phyloP scores from a whole-genome alignment of 2,329 filamentous ascomycete species.

The Achaetomium macrosporum region DNA sequence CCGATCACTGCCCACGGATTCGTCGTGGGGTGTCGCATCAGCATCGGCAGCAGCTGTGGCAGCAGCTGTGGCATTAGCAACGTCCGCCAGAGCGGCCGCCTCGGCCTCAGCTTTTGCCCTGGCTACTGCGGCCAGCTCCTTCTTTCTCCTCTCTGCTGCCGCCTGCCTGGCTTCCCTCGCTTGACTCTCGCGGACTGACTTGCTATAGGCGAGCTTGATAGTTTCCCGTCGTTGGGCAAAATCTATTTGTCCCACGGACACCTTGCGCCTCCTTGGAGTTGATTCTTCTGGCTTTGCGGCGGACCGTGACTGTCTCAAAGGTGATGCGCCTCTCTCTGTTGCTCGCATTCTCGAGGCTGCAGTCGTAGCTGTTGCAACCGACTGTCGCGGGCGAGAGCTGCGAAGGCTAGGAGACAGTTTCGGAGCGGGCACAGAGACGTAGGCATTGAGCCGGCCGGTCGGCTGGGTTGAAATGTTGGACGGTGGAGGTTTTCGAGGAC shows the following conservation, averaged over 20 bases:
- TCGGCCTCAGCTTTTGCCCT: slow-evolving; percentile 37
- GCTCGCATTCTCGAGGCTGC: slow-evolving; percentile 62
- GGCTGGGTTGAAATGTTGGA: slow-evolving; percentile 40
- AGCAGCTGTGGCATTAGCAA: slow-evolving; percentile 20
- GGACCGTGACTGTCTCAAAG: slow-evolving; percentile 32
- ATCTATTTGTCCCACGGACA: slow-evolving; percentile 69
- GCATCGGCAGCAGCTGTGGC: slow-evolving; percentile 2
- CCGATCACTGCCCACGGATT: background rate
- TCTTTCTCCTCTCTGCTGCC: slow-evolving; percentile 48
- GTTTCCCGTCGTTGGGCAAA: slow-evolving; percentile 76
- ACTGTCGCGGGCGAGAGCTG: slow-evolving; percentile 75
- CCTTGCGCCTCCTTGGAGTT: slow-evolving; percentile 43
- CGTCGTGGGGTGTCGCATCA: slow-evolving; percentile 2
- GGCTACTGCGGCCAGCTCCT: slow-evolving; percentile 44
- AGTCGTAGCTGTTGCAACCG: slow-evolving; percentile 70
- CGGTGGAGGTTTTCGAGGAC: slow-evolving; percentile 36
- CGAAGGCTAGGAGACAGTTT: slow-evolving; percentile 73
- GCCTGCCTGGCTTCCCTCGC: slow-evolving; percentile 50
- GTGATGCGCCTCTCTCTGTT: slow-evolving; percentile 49
- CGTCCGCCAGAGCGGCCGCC: slow-evolving; percentile 28
- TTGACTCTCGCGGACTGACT: slow-evolving; percentile 71
- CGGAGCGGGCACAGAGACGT: slow-evolving; percentile 63
- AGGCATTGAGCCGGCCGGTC: slow-evolving; percentile 62
- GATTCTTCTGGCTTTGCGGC: slow-evolving; percentile 34
- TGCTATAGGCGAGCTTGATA: slow-evolving; percentile 80